These are phyloP conservation scores for Rhododendron molle DNA, from an alignment of 148 eudicot species.

Conservation along the genomic window DNA sequence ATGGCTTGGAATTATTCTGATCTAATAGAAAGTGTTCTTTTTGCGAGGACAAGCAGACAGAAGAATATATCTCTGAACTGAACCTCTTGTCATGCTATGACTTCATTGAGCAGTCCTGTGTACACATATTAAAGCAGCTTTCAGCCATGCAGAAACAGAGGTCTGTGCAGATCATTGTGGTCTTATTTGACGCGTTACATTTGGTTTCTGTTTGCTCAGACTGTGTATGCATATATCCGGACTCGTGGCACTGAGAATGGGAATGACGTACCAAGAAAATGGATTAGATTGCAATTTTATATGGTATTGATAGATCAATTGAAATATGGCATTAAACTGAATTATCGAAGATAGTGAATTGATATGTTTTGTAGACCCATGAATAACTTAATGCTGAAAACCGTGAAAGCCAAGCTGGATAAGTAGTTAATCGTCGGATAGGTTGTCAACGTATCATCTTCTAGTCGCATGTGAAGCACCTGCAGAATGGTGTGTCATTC, in stretches of 20 bases:
- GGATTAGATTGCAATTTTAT: not conserved
- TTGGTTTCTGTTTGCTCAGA: not conserved
- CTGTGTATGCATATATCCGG: not conserved
- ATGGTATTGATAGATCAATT: not conserved
- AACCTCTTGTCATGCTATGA: constrained; percentile 69
- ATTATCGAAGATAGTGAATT: not conserved
- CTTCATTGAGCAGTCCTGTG: constrained; percentile 83
- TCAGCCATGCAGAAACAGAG: constrained; percentile 82
- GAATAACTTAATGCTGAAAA: not conserved
- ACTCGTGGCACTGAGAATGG: not conserved
- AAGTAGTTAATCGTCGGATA: no score
- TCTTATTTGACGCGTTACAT: not conserved
- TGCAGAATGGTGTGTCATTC: not conserved
- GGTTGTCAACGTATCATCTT: not conserved
- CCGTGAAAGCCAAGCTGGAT: not conserved
- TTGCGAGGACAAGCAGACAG: constrained; percentile 59
- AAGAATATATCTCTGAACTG: constrained; percentile 66
- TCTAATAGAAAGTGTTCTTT: constrained; percentile 20
- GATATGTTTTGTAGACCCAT: not conserved
- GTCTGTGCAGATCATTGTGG: constrained; percentile 28
- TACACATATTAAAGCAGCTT: constrained; percentile 69
- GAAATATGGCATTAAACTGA: not conserved
- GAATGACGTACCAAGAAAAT: not conserved
- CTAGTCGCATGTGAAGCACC: not conserved
- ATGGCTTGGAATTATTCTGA: not conserved